Base-by-base conservation (phyloP, 257 asterid species). In the Cinchona pubescens region DNA sequence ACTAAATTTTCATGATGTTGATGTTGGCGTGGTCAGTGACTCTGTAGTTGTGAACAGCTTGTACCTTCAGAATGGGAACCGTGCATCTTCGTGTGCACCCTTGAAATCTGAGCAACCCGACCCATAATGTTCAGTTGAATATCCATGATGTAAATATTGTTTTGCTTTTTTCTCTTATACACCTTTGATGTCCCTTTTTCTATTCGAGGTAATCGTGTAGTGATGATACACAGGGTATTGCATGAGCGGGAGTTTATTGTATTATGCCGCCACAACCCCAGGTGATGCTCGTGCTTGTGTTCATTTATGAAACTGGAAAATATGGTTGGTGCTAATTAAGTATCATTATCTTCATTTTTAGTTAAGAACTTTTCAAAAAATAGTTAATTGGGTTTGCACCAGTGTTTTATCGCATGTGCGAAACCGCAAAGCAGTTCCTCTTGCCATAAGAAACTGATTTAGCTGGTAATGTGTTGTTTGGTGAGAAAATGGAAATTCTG, bases 1-100 rank as follows among this genome's bases (percentile, higher is more conserved):
- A 49, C 90, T 95, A 67, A 88, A 91, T 80, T 95, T 95, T 53
- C 96, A 94, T 25, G 90, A 88, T 4, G 96, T 86, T 30, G 97
- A 89, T 66, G 96, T 82, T 56, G 97, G 99, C 30, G 83, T 94
- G 85, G 99, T 92, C 23, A 92, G 93, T 2, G 99, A 95, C 84
- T 86, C 97, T 3, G 69, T 92, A 43, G 99, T 92, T 29, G 96
- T 96, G 48, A 89, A 86, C 71, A 90, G 94, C 78, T 91, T 95
- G 45, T 80, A 71, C 81, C 82, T 86, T 61, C 91, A 88, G 79
- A 90, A 88, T 10, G 94, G 96, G 25, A 88, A 80, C 66, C 76
- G 83, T 35, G 78, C 82, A 38, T 73, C 89, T 8, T 55, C 90
- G 2, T 82, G 69, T 43, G 48, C 67, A 59, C 83, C 85, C 5